Evolutionary conservation across 106 monocot genomes (phyloP).

Genomic region (Posidonia australis): DNA sequence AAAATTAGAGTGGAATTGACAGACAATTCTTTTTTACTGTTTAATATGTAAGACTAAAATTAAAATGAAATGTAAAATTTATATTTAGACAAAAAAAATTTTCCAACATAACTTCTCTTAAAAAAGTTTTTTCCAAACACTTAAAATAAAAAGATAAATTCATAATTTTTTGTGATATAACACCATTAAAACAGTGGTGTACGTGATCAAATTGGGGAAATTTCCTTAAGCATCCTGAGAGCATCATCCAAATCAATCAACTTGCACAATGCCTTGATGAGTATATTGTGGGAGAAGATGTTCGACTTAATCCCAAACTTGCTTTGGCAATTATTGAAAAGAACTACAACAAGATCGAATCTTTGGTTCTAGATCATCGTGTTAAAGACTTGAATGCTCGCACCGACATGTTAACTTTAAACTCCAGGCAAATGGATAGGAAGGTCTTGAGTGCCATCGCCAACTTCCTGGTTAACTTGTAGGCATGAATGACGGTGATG

Average conservation of each 20-base stretch:
- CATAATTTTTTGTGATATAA: too few relatives aligned
- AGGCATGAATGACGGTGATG: constrained; percentile 36
- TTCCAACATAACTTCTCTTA: too few relatives aligned
- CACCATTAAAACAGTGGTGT: constrained; percentile 63
- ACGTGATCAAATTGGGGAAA: constrained; percentile 62
- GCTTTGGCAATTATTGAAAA: constrained; percentile 33
- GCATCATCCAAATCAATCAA: constrained; percentile 34
- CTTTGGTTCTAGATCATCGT: constrained; percentile 56
- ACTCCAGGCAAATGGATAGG: constrained; percentile 21
- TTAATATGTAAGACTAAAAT: too few relatives aligned
- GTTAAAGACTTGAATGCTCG: constrained; percentile 67
- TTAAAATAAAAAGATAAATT: too few relatives aligned
- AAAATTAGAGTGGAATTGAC: too few relatives aligned
- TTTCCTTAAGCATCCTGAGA: constrained; percentile 59
- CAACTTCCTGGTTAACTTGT: constrained; percentile 26
- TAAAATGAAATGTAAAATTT: too few relatives aligned
- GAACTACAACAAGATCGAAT: constrained; percentile 31
- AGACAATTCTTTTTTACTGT: too few relatives aligned
- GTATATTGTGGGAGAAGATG: constrained; percentile 60
- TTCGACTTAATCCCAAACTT: constrained; percentile 58
- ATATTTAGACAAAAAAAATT: too few relatives aligned
- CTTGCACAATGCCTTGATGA: constrained; percentile 53
- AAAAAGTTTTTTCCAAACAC: too few relatives aligned
- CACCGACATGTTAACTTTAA: constrained; percentile 31
- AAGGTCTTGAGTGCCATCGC: constrained; percentile 26